Conservation (phyloP, 805 yeast species). For the Peterozyma toletana region DNA sequence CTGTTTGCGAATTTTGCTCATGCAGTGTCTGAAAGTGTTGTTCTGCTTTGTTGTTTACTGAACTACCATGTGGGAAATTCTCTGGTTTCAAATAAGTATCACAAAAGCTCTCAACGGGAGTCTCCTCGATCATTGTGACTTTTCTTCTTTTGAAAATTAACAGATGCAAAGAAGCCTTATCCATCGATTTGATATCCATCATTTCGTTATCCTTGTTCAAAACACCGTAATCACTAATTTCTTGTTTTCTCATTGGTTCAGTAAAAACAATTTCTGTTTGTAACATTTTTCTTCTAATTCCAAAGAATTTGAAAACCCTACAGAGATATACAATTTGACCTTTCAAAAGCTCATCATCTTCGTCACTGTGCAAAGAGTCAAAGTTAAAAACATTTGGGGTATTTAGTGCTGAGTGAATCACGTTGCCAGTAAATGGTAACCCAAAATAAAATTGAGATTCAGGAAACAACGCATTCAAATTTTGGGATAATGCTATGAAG, state of each 20-base stretch:
- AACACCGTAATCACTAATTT: too few species aligned
- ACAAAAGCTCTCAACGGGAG: not conserved
- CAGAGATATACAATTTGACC: not conserved
- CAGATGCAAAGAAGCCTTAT: not conserved
- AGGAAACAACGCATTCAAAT: not conserved
- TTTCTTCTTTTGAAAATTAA: not conserved
- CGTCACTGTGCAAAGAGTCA: not conserved
- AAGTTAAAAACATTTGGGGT: too few species aligned
- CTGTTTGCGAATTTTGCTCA: too few species aligned
- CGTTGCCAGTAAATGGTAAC: not conserved
- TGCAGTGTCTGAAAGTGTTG: too few species aligned
- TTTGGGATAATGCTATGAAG: not conserved
- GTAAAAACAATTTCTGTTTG: constrained; percentile 1
- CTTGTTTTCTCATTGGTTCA: too few species aligned
- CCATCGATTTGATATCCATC: constrained; percentile 6
- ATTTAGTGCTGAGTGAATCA: too few species aligned
- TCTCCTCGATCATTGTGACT: not conserved
- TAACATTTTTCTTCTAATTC: not conserved
- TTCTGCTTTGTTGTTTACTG: too few species aligned
- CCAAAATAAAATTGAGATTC: constrained; percentile 3
- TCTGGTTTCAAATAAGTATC: constrained; percentile 1
- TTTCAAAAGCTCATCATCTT: too few species aligned
- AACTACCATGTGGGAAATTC: constrained; percentile 1
- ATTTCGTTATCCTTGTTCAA: too few species aligned
- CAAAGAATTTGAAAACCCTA: constrained; percentile 1